Conservation (phyloP, 305 asterid species). For the Rubia tinctorum region DNA sequence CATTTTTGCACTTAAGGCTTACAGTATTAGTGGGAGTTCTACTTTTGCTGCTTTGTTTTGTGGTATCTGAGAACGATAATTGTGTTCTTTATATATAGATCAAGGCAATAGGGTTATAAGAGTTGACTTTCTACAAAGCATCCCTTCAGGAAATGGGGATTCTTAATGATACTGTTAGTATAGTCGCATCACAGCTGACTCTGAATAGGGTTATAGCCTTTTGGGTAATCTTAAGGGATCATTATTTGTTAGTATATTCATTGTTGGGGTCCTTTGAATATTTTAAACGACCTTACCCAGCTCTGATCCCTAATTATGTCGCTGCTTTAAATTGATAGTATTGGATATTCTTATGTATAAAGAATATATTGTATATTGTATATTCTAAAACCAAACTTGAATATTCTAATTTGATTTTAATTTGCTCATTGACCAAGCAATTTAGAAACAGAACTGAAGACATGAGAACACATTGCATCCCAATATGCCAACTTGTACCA, state of each 20-base stretch:
- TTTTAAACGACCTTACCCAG: not conserved
- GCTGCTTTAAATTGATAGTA: not conserved
- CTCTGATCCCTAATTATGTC: not conserved
- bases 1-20: too few relatives aligned
- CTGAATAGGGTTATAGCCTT: slow-evolving; percentile 1
- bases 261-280: not conserved
- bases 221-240: slow-evolving; percentile 6
- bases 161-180: not conserved
- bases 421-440: not conserved
- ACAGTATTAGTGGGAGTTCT: not conserved
- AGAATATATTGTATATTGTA: too few relatives aligned
- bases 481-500: too few relatives aligned
- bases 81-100: too few relatives aligned
- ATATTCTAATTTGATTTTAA: not conserved
- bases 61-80: too few relatives aligned
- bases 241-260: not conserved
- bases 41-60: too few relatives aligned
- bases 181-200: not conserved
- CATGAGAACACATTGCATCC: not conserved
- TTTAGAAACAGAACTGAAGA: not conserved
- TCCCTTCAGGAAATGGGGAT: not conserved
- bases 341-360: too few relatives aligned
- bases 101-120: too few relatives aligned
- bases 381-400: not conserved
- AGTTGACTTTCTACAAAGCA: slow-evolving; percentile 4